Base-by-base conservation (phyloP, 129 eudicot species). In the Sambucus nigra region DNA sequence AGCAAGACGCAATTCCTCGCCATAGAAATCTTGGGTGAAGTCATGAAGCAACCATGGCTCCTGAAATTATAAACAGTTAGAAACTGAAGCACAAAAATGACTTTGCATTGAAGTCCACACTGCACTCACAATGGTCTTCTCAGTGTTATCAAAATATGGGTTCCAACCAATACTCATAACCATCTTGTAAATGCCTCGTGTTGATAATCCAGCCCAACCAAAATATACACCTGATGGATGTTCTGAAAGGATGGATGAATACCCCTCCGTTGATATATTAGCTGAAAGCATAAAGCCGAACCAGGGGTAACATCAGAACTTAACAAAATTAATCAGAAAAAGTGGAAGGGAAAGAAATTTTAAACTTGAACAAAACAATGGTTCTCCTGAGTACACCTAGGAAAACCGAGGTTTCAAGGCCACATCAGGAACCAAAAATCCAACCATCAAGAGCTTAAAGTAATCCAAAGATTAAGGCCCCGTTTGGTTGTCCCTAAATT, bases 21-120 rank as follows among this genome's bases (percentile, higher is more conserved):
- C 96, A 9, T 92, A 92, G 61, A 92, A 92, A 57, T 92, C 99
- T 51, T 77, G 78, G 17, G 73, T 73, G 55, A 92, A 92, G 59
- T 92, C 81, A 65, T 92, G 99, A 53, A 92, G 96, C 78, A 92
- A 60, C 99, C 99, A 92, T 58, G 99, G 99, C 64, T 92, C 99
- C 99, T 92, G 66, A 57, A 31, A 61, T 35, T 22, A 53, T n/a
- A 33, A 57, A 15, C 35, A 25, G 63, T 35, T 57, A 59, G 49
- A 45, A 61, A 39, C 1, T n/a, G 9, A 42, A 25, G 20, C n/a
- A 28, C 35, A 32, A 29, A 42, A 44, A 22, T 32, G 59, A 0
- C 23, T 19, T n/a, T 25, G 22, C 23, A 51, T 29, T 56, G 18
- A 35, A 33, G 54, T 7, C 4, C 48, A 59, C 13, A 28, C 15